phyloP scores from a whole-genome alignment of 305 asterid species.

The Fraxinus xanthoxyloides region DNA sequence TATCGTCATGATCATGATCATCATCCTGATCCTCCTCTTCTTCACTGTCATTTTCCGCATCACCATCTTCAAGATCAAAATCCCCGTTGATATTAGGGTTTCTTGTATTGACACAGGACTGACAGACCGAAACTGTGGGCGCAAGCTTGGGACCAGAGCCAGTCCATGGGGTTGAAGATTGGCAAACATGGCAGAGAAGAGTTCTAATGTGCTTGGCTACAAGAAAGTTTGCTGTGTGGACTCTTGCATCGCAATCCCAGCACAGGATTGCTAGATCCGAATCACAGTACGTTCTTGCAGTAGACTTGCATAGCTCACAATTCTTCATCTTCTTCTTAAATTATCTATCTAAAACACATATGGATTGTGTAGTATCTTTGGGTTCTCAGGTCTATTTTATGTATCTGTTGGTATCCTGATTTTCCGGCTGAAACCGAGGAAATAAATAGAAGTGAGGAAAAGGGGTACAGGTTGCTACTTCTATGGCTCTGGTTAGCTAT shows the following conservation, averaged over 20 bases:
- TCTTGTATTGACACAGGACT: conserved; percentile 28
- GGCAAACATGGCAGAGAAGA: conserved; percentile 66
- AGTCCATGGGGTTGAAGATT: conserved; percentile 65
- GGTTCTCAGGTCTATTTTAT: background rate
- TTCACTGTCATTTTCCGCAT: background rate
- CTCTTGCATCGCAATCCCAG: conserved; percentile 73
- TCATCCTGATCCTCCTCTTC: conserved; percentile 2
- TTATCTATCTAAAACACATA: background rate
- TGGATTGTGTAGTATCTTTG: background rate
- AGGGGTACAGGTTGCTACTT: background rate
- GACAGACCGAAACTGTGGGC: conserved; percentile 52
- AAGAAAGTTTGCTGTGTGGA: conserved; percentile 65
- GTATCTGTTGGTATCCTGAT: background rate
- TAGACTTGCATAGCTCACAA: conserved; percentile 64
- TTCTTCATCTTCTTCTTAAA: conserved; percentile 44
- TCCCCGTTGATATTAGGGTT: background rate
- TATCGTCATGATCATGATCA: background rate
- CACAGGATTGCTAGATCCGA: conserved; percentile 76
- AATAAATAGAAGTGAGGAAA: background rate
- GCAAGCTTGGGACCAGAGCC: conserved; percentile 66
- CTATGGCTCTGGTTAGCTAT: background rate
- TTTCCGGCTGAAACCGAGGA: background rate
- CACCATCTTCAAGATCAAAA: conserved; percentile 17
- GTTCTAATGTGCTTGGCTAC: conserved; percentile 61
- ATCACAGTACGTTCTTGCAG: conserved; percentile 58